phyloP scores from a whole-genome alignment of 176 grass and related monocot species.

The Hyparrhenia diplandra region DNA sequence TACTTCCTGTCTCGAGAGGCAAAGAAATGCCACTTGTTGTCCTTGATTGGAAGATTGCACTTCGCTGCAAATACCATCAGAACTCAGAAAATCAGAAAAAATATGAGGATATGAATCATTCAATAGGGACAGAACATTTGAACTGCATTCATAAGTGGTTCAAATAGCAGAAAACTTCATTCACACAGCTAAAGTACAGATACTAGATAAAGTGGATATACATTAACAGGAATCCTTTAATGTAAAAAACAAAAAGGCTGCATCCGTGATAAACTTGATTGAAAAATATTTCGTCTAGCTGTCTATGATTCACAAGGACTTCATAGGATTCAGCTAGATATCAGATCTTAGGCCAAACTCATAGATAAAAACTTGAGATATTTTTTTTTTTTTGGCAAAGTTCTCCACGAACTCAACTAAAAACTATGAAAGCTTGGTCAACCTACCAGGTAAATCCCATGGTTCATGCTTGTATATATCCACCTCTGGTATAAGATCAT shows the following conservation, averaged over 20 bases:
- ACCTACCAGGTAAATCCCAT: slow-evolving; percentile 92
- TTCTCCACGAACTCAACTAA: neutral
- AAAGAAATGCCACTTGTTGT: slow-evolving; percentile 98
- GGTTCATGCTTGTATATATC: slow-evolving; percentile 99
- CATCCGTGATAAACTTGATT: neutral
- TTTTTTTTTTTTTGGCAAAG: neutral
- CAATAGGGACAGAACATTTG: neutral
- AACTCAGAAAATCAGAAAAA: slow-evolving; percentile 18
- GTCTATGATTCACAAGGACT: neutral
- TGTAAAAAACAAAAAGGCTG: neutral
- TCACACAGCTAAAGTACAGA: neutral
- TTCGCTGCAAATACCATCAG: slow-evolving; percentile 45
- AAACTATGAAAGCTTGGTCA: neutral
- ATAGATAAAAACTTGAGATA: neutral
- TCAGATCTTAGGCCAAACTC: neutral
- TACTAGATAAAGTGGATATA: slow-evolving; percentile 18
- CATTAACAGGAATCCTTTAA: neutral
- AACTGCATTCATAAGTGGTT: neutral
- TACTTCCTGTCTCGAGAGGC: slow-evolving; percentile 73
- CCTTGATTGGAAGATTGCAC: slow-evolving; percentile 49
- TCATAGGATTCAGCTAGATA: neutral
- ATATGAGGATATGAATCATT: neutral
- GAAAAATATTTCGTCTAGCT: neutral
- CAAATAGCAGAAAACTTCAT: neutral
- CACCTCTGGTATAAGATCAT: slow-evolving; percentile 62